A percentile compares a stretch with the other conserved stretches of the same genome.
phyloP scores from a whole-genome alignment of 2,329 filamentous ascomycete species.

The Chaetothyriales sp. region DNA sequence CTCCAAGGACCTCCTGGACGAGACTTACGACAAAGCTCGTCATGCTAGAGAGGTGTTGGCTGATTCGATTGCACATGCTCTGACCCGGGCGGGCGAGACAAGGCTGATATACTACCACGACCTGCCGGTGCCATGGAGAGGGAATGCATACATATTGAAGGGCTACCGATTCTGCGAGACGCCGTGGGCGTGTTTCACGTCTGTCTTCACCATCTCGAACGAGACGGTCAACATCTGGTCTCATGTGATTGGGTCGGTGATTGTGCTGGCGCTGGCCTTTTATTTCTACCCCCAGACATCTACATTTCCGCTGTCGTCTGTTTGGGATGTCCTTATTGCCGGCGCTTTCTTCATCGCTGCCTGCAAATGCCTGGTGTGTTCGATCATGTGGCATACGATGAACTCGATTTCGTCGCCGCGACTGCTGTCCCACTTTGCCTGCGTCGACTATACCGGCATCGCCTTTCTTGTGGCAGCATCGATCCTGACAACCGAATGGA shows the following conservation, averaged over 20 bases:
- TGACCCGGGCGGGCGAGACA: conserved; percentile 59
- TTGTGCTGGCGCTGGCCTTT: conserved; percentile 79
- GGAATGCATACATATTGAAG: conserved; percentile 82
- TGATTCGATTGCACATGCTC: conserved; percentile 68
- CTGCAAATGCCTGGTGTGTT: conserved; percentile 88
- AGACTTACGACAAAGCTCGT: conserved; percentile 68
- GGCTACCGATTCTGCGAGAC: conserved; percentile 92
- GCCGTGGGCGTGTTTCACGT: conserved; percentile 75
- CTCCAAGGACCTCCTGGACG: conserved; percentile 64
- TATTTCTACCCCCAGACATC: conserved; percentile 86
- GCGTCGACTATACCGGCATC: conserved; percentile 96
- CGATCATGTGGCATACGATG: conserved; percentile 97
- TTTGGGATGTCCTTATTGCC: conserved; percentile 78
- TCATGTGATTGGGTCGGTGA: conserved; percentile 73
- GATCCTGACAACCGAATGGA: conserved; percentile 97
- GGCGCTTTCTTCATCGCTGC: conserved; percentile 94
- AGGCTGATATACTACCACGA: conserved; percentile 82
- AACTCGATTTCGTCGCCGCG: conserved; percentile 84
- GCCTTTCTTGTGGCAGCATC: conserved; percentile 87
- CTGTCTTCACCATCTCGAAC: conserved; percentile 74
- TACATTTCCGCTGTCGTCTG: conserved; percentile 77
- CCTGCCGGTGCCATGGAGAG: conserved; percentile 78
- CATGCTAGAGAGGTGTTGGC: conserved; percentile 70
- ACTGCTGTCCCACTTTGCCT: conserved; percentile 87
- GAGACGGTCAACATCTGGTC: conserved; percentile 98